Percentiles rank a stretch among this genome's conserved stretches.
Evolutionary conservation across 176 grass and related monocot genomes (phyloP).

Genomic region (Oryza rufipogon): DNA sequence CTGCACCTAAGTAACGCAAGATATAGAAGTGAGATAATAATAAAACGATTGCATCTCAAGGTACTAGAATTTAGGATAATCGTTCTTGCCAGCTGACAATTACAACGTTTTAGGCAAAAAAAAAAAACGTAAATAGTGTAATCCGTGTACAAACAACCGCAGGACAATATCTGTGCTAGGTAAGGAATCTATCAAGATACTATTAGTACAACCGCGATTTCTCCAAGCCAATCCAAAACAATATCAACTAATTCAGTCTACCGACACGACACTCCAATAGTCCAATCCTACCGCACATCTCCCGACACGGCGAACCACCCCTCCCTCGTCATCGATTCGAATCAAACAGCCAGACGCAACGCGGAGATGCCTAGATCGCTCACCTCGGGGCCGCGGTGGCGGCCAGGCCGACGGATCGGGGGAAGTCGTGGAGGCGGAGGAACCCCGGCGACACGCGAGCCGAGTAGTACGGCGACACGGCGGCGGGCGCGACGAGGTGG

Average conservation of each 20-base stretch:
- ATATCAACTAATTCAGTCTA: no score
- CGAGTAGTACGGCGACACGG: neutral
- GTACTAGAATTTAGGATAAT: neutral
- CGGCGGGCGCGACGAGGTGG: neutral
- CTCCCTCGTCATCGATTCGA: neutral
- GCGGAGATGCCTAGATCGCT: neutral
- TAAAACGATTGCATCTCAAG: neutral
- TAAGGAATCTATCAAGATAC: neutral
- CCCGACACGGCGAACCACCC: neutral
- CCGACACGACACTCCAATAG: no score
- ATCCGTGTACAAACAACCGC: neutral
- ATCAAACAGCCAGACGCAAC: no score
- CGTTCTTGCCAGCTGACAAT: neutral
- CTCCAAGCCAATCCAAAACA: neutral
- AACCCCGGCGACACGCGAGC: neutral
- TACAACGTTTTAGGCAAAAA: neutral
- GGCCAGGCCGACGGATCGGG: neutral
- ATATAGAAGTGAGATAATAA: neutral
- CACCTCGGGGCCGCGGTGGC: conserved; percentile 17
- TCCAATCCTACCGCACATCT: neutral
- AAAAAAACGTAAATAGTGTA: neutral
- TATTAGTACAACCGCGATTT: neutral
- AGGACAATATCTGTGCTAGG: neutral
- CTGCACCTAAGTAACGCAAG: neutral
- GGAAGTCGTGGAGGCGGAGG: neutral